phyloP scores from a whole-genome alignment of 345 rosid species.

The Sisymbrium altissimum region DNA sequence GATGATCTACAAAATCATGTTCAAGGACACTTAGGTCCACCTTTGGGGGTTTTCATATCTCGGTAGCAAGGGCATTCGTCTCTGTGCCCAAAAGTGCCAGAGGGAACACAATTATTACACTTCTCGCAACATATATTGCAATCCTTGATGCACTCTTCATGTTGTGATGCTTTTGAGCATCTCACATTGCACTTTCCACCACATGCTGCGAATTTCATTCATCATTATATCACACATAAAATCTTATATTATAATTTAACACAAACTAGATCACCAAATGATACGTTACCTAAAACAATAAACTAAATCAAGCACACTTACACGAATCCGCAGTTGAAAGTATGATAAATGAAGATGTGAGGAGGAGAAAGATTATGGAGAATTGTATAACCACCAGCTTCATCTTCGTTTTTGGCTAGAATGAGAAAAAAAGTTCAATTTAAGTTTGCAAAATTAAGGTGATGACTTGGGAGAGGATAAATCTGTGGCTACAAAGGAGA shows the following conservation, averaged over 20 bases:
- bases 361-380: conserved; percentile 39
- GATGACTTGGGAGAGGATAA: not conserved
- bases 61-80: conserved; percentile 33
- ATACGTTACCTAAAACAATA: not conserved
- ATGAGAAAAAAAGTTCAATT: not conserved
- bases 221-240: not conserved
- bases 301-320: not conserved
- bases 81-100: conserved; percentile 16
- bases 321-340: conserved; percentile 46
- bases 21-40: conserved; percentile 20
- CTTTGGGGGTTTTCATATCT: conserved; percentile 2
- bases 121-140: conserved; percentile 28
- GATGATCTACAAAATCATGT: not conserved
- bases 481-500: not conserved
- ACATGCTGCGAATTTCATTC: conserved; percentile 14
- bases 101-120: conserved; percentile 26
- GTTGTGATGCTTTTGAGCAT: conserved; percentile 8
- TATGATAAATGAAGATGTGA: conserved; percentile 42
- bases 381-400: conserved; percentile 13
- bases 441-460: not conserved
- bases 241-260: not conserved
- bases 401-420: conserved; percentile 1
- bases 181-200: conserved; percentile 18
- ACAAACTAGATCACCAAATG: not conserved
- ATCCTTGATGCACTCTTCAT: conserved; percentile 6